Base-by-base conservation (phyloP, 495 filamentous ascomycete genomes). In the Hyaloscypha finlandica region DNA sequence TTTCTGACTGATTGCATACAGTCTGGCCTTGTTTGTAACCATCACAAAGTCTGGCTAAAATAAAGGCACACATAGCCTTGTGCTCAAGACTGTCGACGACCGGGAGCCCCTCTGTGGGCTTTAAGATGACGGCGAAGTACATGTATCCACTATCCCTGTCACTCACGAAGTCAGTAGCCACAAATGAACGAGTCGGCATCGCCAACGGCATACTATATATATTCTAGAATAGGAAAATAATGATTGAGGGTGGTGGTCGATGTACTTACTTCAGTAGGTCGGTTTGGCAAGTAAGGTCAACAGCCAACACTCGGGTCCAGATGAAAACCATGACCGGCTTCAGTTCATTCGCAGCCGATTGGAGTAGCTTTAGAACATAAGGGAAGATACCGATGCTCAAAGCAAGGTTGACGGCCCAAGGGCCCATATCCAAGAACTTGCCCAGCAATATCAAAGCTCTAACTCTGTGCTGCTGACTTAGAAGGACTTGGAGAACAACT, bases 321-420 rank as follows among this genome's bases (percentile, higher is more conserved):
- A 99, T 99, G 78, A 98, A 99, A 22, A 99, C 93, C 94, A 99
- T 97, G 31, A 97, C 94, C 1, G 95, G 94, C 73, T 98, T 98
- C 59, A 99, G 80, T 75, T 99, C 95, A 56, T 92, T 85, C 0
- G 95, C 95, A 56, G 94, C 93, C 8, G 96, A 98, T 73, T 98
- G 96, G 30, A 99, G 81, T 42, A 99, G 82, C 75, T 98, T 98
- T 20, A 98, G 82, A 8, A 99, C 95, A 70, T 99, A 99, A 0
- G 95, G 95, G 77, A 99, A 99, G 58, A 99, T 99, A 33, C 95
- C 95, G 66, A 99, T 99, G 73, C 92, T 96, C 25, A 99, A 80
- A 8, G 95, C 95, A 55, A 98, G 84, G 75, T 97, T 94, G 29
- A 99, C 95, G 37, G 95, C 96, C 95, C 95, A 99, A 6, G 95